Percentiles rank a stretch among this genome's conserved stretches.
Conservation (phyloP, 345 rosid genomes). For the Camelina sativa region DNA sequence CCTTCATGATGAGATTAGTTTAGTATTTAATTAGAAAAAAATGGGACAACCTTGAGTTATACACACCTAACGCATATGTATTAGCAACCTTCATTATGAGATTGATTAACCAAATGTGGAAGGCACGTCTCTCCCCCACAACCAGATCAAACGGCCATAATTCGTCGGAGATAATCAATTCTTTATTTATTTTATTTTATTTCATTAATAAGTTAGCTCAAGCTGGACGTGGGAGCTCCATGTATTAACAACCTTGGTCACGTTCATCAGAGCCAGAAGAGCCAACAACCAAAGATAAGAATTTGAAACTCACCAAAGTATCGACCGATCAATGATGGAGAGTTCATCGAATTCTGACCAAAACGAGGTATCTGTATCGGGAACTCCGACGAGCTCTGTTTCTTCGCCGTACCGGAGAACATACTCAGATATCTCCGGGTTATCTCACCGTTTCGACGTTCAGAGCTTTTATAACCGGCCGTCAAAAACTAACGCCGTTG, state of each 20-base stretch:
- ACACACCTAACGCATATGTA: constrained; percentile 40
- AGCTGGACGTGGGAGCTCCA: constrained; percentile 17
- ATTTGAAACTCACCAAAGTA: constrained; percentile 18
- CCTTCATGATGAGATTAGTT: neutral
- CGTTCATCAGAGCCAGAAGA: constrained; percentile 27
- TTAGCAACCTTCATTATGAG: constrained; percentile 39
- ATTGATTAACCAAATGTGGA: constrained; percentile 40
- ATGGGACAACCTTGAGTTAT: constrained; percentile 29
- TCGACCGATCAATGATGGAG: constrained; percentile 48
- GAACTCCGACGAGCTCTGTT: constrained; percentile 59
- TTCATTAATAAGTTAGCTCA: neutral
- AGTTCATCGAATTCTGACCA: constrained; percentile 51
- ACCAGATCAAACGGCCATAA: constrained; percentile 28
- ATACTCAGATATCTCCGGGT: constrained; percentile 67
- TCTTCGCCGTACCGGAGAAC: constrained; percentile 67
- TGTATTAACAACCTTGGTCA: constrained; percentile 35
- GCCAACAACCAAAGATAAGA: constrained; percentile 8
- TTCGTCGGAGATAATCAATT: constrained; percentile 28
- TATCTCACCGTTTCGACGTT: constrained; percentile 45
- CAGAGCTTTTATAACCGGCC: constrained; percentile 45
- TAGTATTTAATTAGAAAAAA: neutral
- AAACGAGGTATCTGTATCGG: constrained; percentile 53
- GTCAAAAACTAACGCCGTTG: constrained; percentile 27
- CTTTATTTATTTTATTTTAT: neutral
- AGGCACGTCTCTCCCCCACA: constrained; percentile 50